Conservation (phyloP, 1,139 yeast genomes). For the Kodamaea derodonti region DNA sequence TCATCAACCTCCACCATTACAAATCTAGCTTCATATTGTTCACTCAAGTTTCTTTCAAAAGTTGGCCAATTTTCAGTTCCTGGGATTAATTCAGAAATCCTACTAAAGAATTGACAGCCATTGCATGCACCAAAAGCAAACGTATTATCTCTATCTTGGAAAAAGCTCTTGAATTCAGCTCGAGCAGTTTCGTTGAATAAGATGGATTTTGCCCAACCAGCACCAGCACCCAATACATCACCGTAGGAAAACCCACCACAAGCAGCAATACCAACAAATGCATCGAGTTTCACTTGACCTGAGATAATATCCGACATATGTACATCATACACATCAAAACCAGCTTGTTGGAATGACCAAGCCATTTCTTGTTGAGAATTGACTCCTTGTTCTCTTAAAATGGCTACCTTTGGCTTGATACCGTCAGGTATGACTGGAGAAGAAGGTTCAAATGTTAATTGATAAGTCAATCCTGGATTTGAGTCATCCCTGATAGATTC, state of each 20-base stretch:
- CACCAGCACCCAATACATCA: conserved; percentile 98
- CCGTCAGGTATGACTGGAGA: conserved; percentile 2
- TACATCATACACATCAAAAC: conserved; percentile 88
- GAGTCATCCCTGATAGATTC: conserved; percentile 67
- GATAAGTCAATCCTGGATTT: conserved; percentile 88
- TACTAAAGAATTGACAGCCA: conserved; percentile 95
- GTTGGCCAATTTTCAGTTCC: conserved; percentile 97
- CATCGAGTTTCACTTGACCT: conserved; percentile 69
- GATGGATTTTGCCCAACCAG: conserved; percentile 99
- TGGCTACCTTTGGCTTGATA: conserved; percentile 87
- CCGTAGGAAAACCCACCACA: conserved; percentile 99
- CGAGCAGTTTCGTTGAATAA: conserved; percentile 78
- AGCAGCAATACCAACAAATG: conserved; percentile 92
- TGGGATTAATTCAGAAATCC: conserved; percentile 84
- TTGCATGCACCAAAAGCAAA: conserved; percentile 99
- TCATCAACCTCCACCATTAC: conserved; percentile 77
- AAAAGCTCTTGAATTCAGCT: conserved; percentile 71
- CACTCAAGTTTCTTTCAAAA: conserved; percentile 86
- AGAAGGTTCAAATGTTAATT: conserved; percentile 56
- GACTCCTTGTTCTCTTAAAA: conserved; percentile 97
- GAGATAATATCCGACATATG: conserved; percentile 91
- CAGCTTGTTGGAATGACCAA: conserved; percentile 93
- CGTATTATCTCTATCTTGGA: conserved; percentile 83
- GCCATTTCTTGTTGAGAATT: conserved; percentile 99
- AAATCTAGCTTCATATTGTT: conserved; percentile 96